Base-by-base conservation (phyloP, 208 protist species). In the Leishmania aethiopica region DNA sequence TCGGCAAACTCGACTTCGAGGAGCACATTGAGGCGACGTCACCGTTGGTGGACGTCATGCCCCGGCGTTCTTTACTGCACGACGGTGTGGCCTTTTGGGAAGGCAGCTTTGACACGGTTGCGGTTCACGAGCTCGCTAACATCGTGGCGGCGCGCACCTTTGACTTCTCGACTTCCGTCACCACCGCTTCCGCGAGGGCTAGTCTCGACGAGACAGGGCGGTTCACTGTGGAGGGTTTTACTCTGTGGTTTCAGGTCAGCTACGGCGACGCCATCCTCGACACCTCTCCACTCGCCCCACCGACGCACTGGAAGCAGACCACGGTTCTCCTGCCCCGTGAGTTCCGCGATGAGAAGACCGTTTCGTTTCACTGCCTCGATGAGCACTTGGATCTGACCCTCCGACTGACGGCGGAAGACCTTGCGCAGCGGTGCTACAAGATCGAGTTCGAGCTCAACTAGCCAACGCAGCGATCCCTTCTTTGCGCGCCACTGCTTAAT, bases 261-360 rank as follows among this genome's bases (percentile, higher is more conserved):
- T 93, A 85, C 73, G 81, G 86, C 15, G 86, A 62, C 5, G 47
- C 32, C 4, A 60, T 75, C 8, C 88, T 98, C 17, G 80, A 82
- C 72, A 98, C 96, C 47, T 86, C 87, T 1, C 96, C 91, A 5
- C 40, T 51, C 8, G 72, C 79, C 1, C 77, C 89, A 13, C 85
- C 89, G 15, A 98, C 96, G 47, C 96, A 98, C 83, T 98, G 96
- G 95, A 98, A 97, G 86, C 96, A 98, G 84, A 95, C 94, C 28
- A 93, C 86, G 17, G 69, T 96, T 60, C 88, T 97, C 5, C 79
- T 97, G 6, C 92, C 94, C 1, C 74, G 85, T 7, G 60, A 75
- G 59, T 86, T 90, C 64, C 84, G 92, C 40, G 78, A 86, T 28
- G 86, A 75, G 45, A 49, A 85, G 72, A 45, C 90, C 3, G 85